Conservation (phyloP, 805 yeast species). For the Blastobotrys attinorum region DNA sequence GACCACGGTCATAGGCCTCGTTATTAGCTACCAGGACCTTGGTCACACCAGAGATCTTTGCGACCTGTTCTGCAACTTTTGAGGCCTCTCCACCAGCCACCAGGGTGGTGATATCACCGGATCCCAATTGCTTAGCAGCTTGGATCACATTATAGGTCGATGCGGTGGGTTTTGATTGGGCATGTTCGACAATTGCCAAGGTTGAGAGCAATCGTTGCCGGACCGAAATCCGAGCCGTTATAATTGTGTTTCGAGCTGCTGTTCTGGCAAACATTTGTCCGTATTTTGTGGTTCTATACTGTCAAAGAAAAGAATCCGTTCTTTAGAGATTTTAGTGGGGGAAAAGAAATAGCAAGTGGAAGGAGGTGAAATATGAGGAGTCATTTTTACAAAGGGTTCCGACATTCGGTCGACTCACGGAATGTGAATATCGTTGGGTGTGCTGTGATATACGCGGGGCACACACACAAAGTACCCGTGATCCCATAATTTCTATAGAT, state of each 20-base stretch:
- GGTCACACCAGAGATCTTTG: constrained; percentile 45
- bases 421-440: too few relatives aligned
- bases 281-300: too few relatives aligned
- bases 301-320: too few relatives aligned
- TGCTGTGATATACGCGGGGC: too few relatives aligned
- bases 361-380: too few relatives aligned
- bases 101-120: constrained; percentile 62
- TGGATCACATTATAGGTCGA: constrained; percentile 63
- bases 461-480: too few relatives aligned
- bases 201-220: constrained; percentile 34
- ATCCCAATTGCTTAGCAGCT: constrained; percentile 66
- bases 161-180: constrained; percentile 49
- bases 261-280: neutral
- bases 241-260: neutral
- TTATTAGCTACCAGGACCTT: constrained; percentile 55
- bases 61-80: constrained; percentile 42
- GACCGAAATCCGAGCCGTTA: too few relatives aligned
- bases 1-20: constrained; percentile 48
- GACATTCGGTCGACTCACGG: too few relatives aligned
- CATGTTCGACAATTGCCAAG: constrained; percentile 63
- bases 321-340: too few relatives aligned
- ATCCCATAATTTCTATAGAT: too few relatives aligned
- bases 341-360: too few relatives aligned
- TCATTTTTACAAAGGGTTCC: too few relatives aligned
- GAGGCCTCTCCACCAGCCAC: constrained; percentile 56